phyloP scores from a whole-genome alignment of 2,329 filamentous ascomycete genomes.

The Colletotrichum sp. region DNA sequence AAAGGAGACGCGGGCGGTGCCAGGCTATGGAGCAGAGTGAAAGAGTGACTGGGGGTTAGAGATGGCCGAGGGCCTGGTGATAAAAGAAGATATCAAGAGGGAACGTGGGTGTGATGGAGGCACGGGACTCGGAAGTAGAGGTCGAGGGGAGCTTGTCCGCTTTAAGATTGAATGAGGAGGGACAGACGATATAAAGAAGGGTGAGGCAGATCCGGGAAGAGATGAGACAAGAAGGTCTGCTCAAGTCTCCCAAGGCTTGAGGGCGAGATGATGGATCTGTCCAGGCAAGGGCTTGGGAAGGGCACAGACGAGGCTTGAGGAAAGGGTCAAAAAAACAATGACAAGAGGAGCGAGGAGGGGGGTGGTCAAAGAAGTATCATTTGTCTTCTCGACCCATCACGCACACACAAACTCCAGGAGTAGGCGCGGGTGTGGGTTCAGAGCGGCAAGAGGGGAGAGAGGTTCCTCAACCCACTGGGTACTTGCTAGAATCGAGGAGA shows the following conservation, averaged over 20 bases:
- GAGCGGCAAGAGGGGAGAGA: neutral
- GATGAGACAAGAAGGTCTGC: slow-evolving; percentile 17
- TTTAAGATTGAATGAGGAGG: slow-evolving; percentile 29
- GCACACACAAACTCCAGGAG: neutral
- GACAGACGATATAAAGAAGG: slow-evolving; percentile 15
- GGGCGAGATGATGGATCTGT: slow-evolving; percentile 22
- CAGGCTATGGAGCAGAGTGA: neutral
- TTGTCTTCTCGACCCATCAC: slow-evolving; percentile 12
- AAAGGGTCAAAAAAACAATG: slow-evolving; percentile 13
- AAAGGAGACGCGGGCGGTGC: neutral
- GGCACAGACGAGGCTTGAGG: slow-evolving; percentile 21
- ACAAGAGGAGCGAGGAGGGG: slow-evolving; percentile 7
- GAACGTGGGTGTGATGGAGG: slow-evolving; percentile 29
- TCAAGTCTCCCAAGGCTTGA: slow-evolving; percentile 14
- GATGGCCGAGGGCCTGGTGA: slow-evolving; percentile 20
- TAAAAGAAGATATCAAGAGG: slow-evolving; percentile 26
- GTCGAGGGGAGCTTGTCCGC: slow-evolving; percentile 27
- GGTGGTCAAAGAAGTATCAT: slow-evolving; percentile 20
- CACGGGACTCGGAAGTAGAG: slow-evolving; percentile 22
- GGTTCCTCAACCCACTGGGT: slow-evolving; percentile 1
- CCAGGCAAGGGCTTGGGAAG: slow-evolving; percentile 20
- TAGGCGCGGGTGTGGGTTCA: slow-evolving; percentile 19
- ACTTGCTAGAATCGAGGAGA: slow-evolving; percentile 18
- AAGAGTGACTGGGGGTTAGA: slow-evolving; percentile 23
- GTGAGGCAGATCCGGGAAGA: slow-evolving; percentile 12